phyloP scores from a whole-genome alignment of 2,329 filamentous ascomycete species.

The Fusarium paranaense region DNA sequence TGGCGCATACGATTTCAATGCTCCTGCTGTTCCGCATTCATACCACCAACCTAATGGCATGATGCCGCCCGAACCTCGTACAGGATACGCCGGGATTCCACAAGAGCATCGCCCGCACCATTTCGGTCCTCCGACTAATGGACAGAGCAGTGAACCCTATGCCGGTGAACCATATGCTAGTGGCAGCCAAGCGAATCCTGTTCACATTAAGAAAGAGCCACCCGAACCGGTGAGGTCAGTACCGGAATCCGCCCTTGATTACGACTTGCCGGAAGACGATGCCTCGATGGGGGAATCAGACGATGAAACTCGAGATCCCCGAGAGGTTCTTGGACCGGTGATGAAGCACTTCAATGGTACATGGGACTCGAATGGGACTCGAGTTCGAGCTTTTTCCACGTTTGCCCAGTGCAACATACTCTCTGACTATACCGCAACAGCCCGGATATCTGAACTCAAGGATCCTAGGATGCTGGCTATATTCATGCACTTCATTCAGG shows the following conservation, averaged over 20 bases:
- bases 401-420: conserved; percentile 64
- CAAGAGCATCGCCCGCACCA: conserved; percentile 32
- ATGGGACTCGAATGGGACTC: conserved; percentile 52
- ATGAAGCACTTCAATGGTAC: conserved; percentile 52
- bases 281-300: conserved; percentile 72
- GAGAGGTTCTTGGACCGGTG: conserved; percentile 48
- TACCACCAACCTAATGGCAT: conserved; percentile 28
- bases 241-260: conserved; percentile 39
- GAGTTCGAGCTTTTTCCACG: conserved; percentile 62
- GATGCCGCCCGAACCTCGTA: conserved; percentile 20
- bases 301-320: conserved; percentile 61
- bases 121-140: conserved; percentile 16
- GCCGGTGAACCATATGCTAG: conserved; percentile 11
- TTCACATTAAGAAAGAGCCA: conserved; percentile 15
- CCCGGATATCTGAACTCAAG: conserved; percentile 77
- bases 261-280: conserved; percentile 63
- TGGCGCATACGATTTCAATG: conserved; percentile 36
- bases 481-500: conserved; percentile 92
- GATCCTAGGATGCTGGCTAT: conserved; percentile 84
- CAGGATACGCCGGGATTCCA: conserved; percentile 24
- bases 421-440: conserved; percentile 74
- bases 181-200: conserved; percentile 10
- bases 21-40: conserved; percentile 19
- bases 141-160: conserved; percentile 16
- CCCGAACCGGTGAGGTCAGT: conserved; percentile 7